Evolutionary conservation across 2,329 filamentous ascomycete genomes (phyloP).

Genomic region (Kalaharituber pfeilii): DNA sequence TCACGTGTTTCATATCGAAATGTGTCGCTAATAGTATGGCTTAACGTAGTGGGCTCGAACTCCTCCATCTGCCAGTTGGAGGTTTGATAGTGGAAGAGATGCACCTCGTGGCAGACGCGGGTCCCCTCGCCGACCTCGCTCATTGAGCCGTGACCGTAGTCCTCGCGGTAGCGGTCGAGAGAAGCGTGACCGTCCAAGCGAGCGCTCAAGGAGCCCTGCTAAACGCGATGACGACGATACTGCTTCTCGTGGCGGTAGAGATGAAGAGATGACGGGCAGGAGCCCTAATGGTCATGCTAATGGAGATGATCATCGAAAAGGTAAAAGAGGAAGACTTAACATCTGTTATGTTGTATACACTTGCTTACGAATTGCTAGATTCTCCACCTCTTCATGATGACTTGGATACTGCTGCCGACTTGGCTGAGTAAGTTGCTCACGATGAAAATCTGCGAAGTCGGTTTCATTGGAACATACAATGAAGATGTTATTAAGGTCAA

Average conservation of each 20-base stretch:
- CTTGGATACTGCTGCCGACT: constrained; percentile 68
- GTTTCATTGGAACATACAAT: constrained; percentile 31
- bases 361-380: constrained; percentile 19
- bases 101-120: constrained; percentile 40
- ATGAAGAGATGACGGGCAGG: constrained; percentile 26
- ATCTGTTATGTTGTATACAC: constrained; percentile 13
- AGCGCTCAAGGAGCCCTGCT: constrained; percentile 57
- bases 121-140: constrained; percentile 25
- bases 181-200: constrained; percentile 35
- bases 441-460: too few species aligned
- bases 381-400: constrained; percentile 53
- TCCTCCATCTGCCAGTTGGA: constrained; percentile 93
- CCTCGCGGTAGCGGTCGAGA: constrained; percentile 51
- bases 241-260: constrained; percentile 29
- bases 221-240: constrained; percentile 37
- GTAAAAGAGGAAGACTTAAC: constrained; percentile 39
- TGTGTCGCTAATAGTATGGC: constrained; percentile 5
- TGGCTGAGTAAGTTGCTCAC: constrained; percentile 23
- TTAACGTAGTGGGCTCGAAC: constrained; percentile 76
- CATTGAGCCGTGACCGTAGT: constrained; percentile 36
- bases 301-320: constrained; percentile 66
- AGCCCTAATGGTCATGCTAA: constrained; percentile 45
- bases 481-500: constrained; percentile 18
- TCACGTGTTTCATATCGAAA: background rate
- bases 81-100: constrained; percentile 82